Conservation (phyloP, 371 early-diverging fungal genomes). For the Fennellomyces sp. region DNA sequence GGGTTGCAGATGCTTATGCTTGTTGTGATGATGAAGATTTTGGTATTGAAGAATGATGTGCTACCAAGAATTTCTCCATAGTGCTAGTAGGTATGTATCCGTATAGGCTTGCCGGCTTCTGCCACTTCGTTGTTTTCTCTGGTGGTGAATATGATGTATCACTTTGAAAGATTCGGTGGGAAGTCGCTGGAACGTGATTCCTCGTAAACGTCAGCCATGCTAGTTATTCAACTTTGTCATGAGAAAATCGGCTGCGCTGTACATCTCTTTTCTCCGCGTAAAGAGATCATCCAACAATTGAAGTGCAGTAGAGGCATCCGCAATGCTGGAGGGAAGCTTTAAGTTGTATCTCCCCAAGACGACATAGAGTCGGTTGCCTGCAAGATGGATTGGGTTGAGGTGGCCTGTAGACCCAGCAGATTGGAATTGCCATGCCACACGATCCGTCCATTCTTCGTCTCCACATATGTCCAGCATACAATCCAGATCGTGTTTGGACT, state of each 20-base stretch:
- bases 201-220: not conserved
- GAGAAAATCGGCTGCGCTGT: not conserved
- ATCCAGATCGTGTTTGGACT: not conserved
- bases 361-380: not conserved
- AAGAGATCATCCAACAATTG: not conserved
- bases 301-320: not conserved
- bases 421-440: not conserved
- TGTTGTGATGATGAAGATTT: not conserved
- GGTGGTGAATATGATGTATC: conserved; percentile 1
- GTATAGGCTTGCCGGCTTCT: not conserved
- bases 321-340: not conserved
- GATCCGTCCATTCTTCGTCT: not conserved
- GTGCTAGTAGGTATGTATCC: not conserved
- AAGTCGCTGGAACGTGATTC: not conserved
- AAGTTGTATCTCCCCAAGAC: not conserved
- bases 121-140: not conserved
- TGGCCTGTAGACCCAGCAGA: not conserved
- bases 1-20: not conserved
- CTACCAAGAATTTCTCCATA: not conserved
- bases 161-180: not conserved
- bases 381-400: not conserved
- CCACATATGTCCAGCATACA: conserved; percentile 1
- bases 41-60: not conserved
- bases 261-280: not conserved
- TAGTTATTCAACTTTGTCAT: not conserved